Evolutionary conservation across 495 filamentous ascomycete genomes (phyloP), one percentile per base, ranked within the genome.

Genomic region (Hypomontagnella monticulosa): DNA sequence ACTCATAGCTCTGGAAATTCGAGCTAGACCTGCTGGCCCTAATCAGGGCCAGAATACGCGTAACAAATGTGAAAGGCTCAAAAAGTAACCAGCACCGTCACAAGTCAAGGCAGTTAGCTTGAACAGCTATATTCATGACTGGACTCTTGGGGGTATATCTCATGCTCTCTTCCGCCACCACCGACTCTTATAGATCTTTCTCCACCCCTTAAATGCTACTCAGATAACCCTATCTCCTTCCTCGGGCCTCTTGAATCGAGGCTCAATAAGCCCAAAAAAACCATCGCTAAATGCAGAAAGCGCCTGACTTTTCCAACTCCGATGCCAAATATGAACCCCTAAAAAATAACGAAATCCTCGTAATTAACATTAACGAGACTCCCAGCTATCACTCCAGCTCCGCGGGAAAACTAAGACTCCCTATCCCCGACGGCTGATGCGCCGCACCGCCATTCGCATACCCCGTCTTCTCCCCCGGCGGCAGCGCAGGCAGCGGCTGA

Each of bases 341-440:
- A n/a, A 51, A 23, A 33, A 18, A 2, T 8, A 3, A 11, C 16
- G 2, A 20, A 27, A 14, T 2, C 9, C 23, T 27, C 23, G 6
- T 27, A 27, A 27, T 27, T 27, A 3, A 27, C n/a, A 27, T 27
- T 6, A 43, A 15, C n/a, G 48, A 32, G 12, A 48, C 33, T n/a
- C 18, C 15, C 7, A 11, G 9, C 12, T n/a, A 18, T 66, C 42
- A 66, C 48, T 68, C 65, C 42, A 68, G 20, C 54, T 68, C 65
- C 47, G 65, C 65, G 1, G 27, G 36, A 32, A 63, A 68, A 12
- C 54, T 43, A 6, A 5, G 12, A 12, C 38, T 14, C 19, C 46
- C 46, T 6, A 12, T 15, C 36, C 40, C 30, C 27, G 41, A 19
- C 4, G n/a, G 5, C 5, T 44, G 20, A 19, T 10, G 0, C 23